A percentile compares a stretch with the other conserved stretches of the same genome.
phyloP scores from a whole-genome alignment of 116 monocot genomes.

The Dioscorea cayenensis region DNA sequence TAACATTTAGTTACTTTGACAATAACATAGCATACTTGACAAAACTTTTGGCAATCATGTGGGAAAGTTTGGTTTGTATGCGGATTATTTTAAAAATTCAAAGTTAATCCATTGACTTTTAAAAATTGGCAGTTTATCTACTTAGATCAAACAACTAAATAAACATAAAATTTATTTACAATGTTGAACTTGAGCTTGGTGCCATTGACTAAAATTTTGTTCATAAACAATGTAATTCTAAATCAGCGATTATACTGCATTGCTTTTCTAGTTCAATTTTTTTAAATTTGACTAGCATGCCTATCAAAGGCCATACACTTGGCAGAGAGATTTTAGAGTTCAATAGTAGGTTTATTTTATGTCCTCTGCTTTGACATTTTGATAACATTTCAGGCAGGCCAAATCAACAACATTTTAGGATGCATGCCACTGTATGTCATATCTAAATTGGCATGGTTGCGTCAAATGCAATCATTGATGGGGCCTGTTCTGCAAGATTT shows the following conservation, averaged over 20 bases:
- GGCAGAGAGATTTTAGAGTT: not conserved
- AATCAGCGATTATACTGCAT: not conserved
- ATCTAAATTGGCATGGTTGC: slow-evolving; percentile 4
- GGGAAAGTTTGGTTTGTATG: no score
- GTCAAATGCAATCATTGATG: not conserved
- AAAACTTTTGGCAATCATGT: no score
- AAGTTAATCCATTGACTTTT: no score
- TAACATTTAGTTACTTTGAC: no score
- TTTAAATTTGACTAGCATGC: not conserved
- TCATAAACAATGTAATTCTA: not conserved
- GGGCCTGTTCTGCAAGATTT: slow-evolving; percentile 11
- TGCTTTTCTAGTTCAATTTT: not conserved
- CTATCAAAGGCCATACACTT: not conserved
- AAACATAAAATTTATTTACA: no score
- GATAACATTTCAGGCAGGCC: slow-evolving; percentile 17
- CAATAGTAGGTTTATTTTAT: not conserved
- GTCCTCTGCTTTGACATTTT: not conserved
- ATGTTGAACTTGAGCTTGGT: no score
- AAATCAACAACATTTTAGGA: slow-evolving; percentile 5
- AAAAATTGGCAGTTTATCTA: no score
- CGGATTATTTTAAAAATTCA: no score
- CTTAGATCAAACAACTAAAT: no score
- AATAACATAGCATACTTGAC: no score
- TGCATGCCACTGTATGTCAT: slow-evolving; percentile 12
- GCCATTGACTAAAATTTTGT: no score